Evolutionary conservation across 257 asterid genomes (phyloP).

Genomic region (Knoxia roxburghii): DNA sequence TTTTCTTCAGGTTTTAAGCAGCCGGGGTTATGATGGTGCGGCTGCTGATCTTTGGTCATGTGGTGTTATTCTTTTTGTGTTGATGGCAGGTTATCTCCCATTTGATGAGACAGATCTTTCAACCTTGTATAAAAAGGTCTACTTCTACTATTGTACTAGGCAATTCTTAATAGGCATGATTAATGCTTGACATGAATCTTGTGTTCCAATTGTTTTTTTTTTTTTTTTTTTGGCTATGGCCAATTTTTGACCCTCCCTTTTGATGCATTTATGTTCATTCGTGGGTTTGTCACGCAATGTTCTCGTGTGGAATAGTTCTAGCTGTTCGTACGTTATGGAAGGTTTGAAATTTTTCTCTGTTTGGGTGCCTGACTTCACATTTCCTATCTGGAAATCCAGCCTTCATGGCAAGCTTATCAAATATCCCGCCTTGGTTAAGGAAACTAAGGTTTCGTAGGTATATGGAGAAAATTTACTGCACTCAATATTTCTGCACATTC

Average conservation of each 20-base stretch:
- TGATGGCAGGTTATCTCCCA: slow-evolving; percentile 88
- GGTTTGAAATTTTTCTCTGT: not conserved
- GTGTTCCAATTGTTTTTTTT: not conserved
- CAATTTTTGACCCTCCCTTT: not conserved
- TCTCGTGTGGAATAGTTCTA: not conserved
- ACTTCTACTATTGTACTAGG: slow-evolving; percentile 12
- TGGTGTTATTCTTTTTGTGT: slow-evolving; percentile 84
- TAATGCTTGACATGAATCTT: not conserved
- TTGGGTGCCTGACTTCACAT: not conserved
- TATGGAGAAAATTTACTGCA: not conserved
- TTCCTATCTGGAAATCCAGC: not conserved
- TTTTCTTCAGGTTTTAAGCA: slow-evolving; percentile 58
- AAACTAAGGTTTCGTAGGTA: not conserved
- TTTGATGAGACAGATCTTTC: slow-evolving; percentile 73
- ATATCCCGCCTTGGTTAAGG: not conserved
- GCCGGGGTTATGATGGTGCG: slow-evolving; percentile 91
- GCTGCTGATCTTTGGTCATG: slow-evolving; percentile 98
- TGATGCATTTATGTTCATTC: not conserved
- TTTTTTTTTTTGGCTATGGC: no score
- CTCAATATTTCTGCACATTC: not conserved
- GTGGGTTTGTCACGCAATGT: not conserved
- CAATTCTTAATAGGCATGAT: not conserved
- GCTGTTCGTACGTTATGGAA: not conserved
- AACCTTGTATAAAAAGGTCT: slow-evolving; percentile 68
- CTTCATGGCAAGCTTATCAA: not conserved